phyloP scores from a whole-genome alignment of 2,329 filamentous ascomycete species.

The Diplodia scrobiculata region DNA sequence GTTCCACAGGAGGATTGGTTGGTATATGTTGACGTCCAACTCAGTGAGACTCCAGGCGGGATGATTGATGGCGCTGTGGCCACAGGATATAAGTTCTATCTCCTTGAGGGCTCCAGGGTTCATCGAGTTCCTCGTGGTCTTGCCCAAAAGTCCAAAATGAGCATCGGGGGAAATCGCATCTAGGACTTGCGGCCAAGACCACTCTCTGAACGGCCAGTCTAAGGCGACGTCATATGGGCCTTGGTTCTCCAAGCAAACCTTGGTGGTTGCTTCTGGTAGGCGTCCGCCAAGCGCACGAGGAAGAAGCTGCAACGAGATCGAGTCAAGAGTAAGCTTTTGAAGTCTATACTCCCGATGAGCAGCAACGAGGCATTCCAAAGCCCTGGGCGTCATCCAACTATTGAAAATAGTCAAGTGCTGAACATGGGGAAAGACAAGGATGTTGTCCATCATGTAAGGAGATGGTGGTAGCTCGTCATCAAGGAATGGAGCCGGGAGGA shows the following conservation, averaged over 20 bases:
- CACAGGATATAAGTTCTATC: conserved; percentile 62
- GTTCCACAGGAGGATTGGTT: conserved; percentile 27
- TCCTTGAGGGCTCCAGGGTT: conserved; percentile 43
- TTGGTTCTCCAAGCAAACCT: conserved; percentile 10
- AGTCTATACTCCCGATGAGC: conserved; percentile 51
- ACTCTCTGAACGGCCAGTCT: conserved; percentile 36
- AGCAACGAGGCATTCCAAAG: conserved; percentile 57
- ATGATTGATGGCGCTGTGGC: conserved; percentile 48
- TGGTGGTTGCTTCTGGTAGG: conserved; percentile 1
- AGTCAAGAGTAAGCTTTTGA: conserved; percentile 61
- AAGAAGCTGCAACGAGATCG: conserved; percentile 52
- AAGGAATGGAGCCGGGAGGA: conserved; percentile 64
- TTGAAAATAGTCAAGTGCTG: conserved; percentile 65
- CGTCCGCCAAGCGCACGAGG: neutral
- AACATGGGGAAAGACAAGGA: conserved; percentile 58
- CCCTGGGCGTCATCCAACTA: conserved; percentile 66
- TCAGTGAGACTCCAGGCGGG: conserved; percentile 40
- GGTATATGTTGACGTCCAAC: conserved; percentile 36
- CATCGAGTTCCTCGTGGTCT: conserved; percentile 39
- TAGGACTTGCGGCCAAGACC: conserved; percentile 56
- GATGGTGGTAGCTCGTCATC: conserved; percentile 34
- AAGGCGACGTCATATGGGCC: conserved; percentile 33
- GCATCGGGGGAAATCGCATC: conserved; percentile 54
- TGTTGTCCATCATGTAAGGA: conserved; percentile 29
- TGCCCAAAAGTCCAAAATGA: conserved; percentile 48